Base-by-base conservation (phyloP, 2,329 filamentous ascomycete species). In the Akanthomyces dipterigenus region DNA sequence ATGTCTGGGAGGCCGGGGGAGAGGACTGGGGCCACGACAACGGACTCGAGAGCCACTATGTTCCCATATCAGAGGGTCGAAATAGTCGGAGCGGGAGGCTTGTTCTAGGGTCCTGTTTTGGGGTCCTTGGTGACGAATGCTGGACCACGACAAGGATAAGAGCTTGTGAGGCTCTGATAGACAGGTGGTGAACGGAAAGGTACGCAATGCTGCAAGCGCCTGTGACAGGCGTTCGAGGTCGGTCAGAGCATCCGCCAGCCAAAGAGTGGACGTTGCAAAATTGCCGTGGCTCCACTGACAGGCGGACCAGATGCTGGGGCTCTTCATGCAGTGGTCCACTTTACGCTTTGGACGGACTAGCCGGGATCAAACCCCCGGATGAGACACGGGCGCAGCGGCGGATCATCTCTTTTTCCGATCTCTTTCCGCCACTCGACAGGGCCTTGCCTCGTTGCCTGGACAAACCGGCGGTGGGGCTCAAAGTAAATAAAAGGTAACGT, bases 401-500 rank as follows among this genome's bases (percentile, higher is more conserved):
- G 48, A 51, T 22, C 57, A 49, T 62, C 53, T 43, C 55, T 48
- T 48, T 40, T 63, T 67, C 66, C 65, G 61, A 38, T 48, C 53
- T 43, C 45, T 62, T 67, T 65, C 65, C 64, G 61, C 26, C 31
- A 12, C 50, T 7, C n/a, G 34, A 51, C 40, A 62, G 60, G 59
- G 48, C 31, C 50, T 55, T 31, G 20, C 11, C 36, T 63, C 63
- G 74, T 76, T 76, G 75, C 73, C 73, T 65, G 70, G 73, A 65
- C 72, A 75, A 67, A 66, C 5, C 16, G 18, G 40, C 40, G 54
- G 71, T 74, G 73, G 74, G 72, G 68, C 71, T 34, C 60, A 70
- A 74, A 72, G 76, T 79, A 78, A 79, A 79, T 78, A 79, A 78
- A 78, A 78, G 70, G 70, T 69, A 46, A 63, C 63, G 59, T 67